phyloP scores from a whole-genome alignment of 371 early-diverging fungal genomes.

The Blakeslea trispora region DNA sequence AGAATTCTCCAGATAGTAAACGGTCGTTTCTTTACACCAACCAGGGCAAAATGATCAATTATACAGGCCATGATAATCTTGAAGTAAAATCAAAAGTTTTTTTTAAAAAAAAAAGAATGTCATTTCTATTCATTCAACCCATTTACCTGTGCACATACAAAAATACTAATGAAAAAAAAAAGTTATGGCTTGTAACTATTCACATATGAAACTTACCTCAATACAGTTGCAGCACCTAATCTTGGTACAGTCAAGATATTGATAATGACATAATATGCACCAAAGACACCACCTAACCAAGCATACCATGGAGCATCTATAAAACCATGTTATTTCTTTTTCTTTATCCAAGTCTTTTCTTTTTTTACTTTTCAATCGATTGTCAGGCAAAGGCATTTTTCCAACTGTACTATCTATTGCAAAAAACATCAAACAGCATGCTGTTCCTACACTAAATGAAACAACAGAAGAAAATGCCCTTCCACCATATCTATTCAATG shows the following conservation, averaged over 20 bases:
- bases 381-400: constrained; percentile 24
- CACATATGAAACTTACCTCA: constrained; percentile 12
- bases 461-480: constrained; percentile 32
- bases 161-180: constrained; percentile 50
- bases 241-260: constrained; percentile 51
- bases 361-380: constrained; percentile 23
- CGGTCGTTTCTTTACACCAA: constrained; percentile 40
- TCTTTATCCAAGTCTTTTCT: neutral
- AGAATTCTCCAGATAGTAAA: constrained; percentile 54
- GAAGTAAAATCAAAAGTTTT: neutral
- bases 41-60: constrained; percentile 49
- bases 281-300: constrained; percentile 48
- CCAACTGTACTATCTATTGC: constrained; percentile 23
- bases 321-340: too few relatives aligned
- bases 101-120: too few relatives aligned
- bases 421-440: constrained; percentile 31
- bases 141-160: constrained; percentile 54
- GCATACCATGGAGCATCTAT: constrained; percentile 39
- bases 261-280: constrained; percentile 53
- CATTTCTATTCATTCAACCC: too few relatives aligned
- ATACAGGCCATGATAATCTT: constrained; percentile 49
- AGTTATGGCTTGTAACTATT: neutral
- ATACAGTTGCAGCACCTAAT: constrained; percentile 49
- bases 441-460: constrained; percentile 19
- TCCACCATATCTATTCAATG: constrained; percentile 29